Evolutionary conservation across 2,329 filamentous ascomycete genomes (phyloP), one percentile per base, ranked within the genome.

Genomic region (Paecilomyces variotii): DNA sequence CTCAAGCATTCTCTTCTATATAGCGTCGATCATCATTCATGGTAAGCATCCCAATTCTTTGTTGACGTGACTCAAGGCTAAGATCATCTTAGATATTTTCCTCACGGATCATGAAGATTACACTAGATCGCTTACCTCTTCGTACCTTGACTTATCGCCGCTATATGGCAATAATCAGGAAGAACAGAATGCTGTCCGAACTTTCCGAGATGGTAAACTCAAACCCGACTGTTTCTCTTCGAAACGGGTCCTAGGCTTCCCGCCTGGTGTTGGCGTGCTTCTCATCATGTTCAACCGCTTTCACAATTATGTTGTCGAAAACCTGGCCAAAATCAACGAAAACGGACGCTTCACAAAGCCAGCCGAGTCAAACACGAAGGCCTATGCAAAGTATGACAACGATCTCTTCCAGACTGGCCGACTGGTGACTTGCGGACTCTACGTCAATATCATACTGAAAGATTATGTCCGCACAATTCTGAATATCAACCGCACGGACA

Each of bases 1-100:
- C 49, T 91, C 87, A 0, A 87, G 85, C 64, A 84, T 90, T 74
- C 76, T 92, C 14, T 90, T 90, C 70, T 90, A 91, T 63, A 77
- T 89, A 51, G 89, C 88, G 0, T 84, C 87, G 5, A 87, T 92
- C 65, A 84, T 85, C 60, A 84, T 83, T 56, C 82, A 84, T 63
- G 78, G 79, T 71, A 71, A 50, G 68, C 56, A 14, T 24, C 6
- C 28, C 27, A 19, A 32, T 19, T 24, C 6, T 25, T 26, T 14
- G 24, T 27, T 50, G 24, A 4, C 30, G 26, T 49, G 24, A 25
- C n/a, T 19, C n/a, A 4, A 28, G 6, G 26, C 68, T 72, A 54
- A 72, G 57, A 55, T 26, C 2, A 10, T 24, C 54, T 73, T 78
- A 74, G 85, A 87, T 66, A 75, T 87, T 55, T 89, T 89, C 72